Percentiles rank a stretch among this genome's conserved stretches.
Evolutionary conservation across 139 green algal genomes (phyloP).

Genomic region (Chlorella vulgaris): DNA sequence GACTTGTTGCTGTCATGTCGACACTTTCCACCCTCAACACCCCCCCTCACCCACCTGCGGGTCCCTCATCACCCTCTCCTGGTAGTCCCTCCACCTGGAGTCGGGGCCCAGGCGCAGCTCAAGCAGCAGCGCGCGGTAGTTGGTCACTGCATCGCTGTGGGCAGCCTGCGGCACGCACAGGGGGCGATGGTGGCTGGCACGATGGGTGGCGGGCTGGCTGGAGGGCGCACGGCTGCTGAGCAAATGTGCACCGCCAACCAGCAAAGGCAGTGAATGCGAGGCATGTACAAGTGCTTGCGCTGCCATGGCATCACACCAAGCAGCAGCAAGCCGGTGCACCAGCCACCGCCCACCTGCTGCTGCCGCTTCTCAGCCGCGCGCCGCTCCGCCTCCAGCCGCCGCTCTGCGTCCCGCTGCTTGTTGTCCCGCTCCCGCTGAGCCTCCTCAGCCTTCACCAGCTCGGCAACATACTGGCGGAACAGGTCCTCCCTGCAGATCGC

Average conservation of each 20-base stretch:
- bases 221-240: too few relatives aligned
- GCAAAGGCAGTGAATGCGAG: too few relatives aligned
- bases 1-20: too few relatives aligned
- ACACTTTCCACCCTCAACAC: background rate
- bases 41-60: slow-evolving; percentile 45
- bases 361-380: slow-evolving; percentile 24
- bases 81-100: slow-evolving; percentile 45
- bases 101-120: slow-evolving; percentile 63
- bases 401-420: slow-evolving; percentile 16
- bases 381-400: slow-evolving; percentile 22
- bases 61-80: slow-evolving; percentile 52
- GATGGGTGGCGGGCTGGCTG: background rate
- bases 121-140: slow-evolving; percentile 63
- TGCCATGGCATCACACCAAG: background rate
- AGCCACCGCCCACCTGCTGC: background rate
- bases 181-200: background rate
- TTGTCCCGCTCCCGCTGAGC: slow-evolving; percentile 6
- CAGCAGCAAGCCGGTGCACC: background rate
- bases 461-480: slow-evolving; percentile 49
- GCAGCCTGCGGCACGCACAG: slow-evolving; percentile 45
- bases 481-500: slow-evolving; percentile 30
- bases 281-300: background rate
- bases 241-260: background rate
- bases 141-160: slow-evolving; percentile 49
- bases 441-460: slow-evolving; percentile 45